Evolutionary conservation across 2,329 filamentous ascomycete species (phyloP).

Genomic region (Aspergillus carbonarius): DNA sequence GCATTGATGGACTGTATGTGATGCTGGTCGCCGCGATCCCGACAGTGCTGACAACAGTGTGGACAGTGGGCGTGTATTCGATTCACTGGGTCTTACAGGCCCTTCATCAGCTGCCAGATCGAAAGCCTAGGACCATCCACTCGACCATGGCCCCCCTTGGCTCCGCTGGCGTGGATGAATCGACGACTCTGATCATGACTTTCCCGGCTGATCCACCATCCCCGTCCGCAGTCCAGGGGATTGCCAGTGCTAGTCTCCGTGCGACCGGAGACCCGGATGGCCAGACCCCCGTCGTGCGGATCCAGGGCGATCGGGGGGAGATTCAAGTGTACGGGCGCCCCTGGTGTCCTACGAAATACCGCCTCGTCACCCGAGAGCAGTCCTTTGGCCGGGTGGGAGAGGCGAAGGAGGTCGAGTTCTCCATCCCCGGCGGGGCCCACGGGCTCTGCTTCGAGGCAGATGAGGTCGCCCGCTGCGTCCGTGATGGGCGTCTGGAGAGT

Average conservation of each 20-base stretch:
- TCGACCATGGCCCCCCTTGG: not conserved
- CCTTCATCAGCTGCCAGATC: not conserved
- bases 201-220: not conserved
- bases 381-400: not conserved
- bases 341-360: not conserved
- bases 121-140: not conserved
- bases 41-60: not conserved
- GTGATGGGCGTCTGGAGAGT: not conserved
- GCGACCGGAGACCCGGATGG: not conserved
- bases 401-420: not conserved
- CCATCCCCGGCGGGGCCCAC: not conserved
- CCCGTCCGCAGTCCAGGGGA: not conserved
- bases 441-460: not conserved
- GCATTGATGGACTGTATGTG: not conserved
- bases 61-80: not conserved
- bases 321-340: not conserved
- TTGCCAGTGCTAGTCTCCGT: not conserved
- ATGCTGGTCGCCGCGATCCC: no score
- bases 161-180: not conserved
- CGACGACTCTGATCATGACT: not conserved
- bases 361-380: not conserved
- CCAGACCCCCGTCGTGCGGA: not conserved
- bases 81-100: not conserved
- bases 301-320: not conserved
- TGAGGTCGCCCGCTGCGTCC: not conserved